Evolutionary conservation across 306 rosid genomes (phyloP).

Genomic region (Prunus salicina): DNA sequence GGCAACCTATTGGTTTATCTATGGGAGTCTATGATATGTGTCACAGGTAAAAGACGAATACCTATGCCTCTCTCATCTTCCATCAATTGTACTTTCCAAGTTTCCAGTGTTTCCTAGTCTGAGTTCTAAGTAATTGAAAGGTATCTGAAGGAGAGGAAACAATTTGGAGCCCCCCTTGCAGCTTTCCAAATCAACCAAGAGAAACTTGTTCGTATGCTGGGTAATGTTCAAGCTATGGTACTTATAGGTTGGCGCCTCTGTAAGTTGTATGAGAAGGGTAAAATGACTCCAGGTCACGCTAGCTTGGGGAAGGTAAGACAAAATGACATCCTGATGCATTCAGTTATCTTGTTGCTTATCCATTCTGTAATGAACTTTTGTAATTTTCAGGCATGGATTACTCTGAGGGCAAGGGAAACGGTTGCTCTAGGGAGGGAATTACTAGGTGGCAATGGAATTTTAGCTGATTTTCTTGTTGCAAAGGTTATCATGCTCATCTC

Average conservation of each 20-base stretch:
- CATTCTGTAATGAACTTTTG: not conserved
- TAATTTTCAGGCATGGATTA: constrained; percentile 77
- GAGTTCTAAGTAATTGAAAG: constrained; percentile 38
- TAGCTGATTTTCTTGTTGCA: constrained; percentile 84
- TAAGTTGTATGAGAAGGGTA: constrained; percentile 76
- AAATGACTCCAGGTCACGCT: constrained; percentile 92
- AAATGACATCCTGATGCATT: not conserved
- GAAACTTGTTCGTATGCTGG: constrained; percentile 83
- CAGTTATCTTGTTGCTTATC: not conserved
- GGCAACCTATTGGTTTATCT: constrained; percentile 96
- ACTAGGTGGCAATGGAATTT: constrained; percentile 91
- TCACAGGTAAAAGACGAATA: constrained; percentile 52
- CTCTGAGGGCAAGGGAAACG: constrained; percentile 82
- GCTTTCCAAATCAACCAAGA: constrained; percentile 89
- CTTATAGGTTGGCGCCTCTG: constrained; percentile 97
- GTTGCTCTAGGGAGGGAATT: constrained; percentile 91
- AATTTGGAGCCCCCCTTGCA: constrained; percentile 92
- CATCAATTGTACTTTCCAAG: not conserved
- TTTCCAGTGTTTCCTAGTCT: constrained; percentile 23
- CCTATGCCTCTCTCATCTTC: not conserved
- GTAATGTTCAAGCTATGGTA: constrained; percentile 88
- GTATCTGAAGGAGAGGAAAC: constrained; percentile 93
- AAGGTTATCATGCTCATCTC: constrained; percentile 49
- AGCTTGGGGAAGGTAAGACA: constrained; percentile 78
- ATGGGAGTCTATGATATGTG: constrained; percentile 98